Percentiles rank a stretch among this genome's conserved stretches.
These are phyloP conservation scores for Dissophora globulifera DNA, from an alignment of 192 early-diverging fungal species.

Conservation along the genomic window DNA sequence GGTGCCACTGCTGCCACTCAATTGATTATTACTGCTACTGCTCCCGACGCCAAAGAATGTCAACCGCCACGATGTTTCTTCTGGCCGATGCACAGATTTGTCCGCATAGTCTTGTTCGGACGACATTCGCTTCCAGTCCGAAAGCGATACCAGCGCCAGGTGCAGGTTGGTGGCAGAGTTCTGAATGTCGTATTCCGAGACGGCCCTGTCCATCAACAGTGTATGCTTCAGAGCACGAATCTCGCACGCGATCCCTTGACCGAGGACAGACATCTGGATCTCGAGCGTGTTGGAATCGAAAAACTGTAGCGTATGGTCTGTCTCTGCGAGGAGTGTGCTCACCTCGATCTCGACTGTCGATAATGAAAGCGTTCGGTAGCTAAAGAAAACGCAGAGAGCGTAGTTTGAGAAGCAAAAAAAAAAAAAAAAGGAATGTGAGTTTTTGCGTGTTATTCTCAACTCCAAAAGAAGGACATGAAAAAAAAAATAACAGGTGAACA, in stretches of 20 bases:
- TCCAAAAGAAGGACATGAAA: too few relatives aligned
- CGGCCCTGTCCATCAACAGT: slow-evolving; percentile 43
- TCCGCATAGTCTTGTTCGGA: slow-evolving; percentile 60
- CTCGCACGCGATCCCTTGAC: slow-evolving; percentile 52
- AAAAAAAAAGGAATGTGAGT: neutral
- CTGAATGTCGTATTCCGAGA: slow-evolving; percentile 60
- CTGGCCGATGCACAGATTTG: slow-evolving; percentile 24
- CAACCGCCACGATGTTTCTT: slow-evolving; percentile 32
- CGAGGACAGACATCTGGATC: slow-evolving; percentile 45
- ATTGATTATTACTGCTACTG: neutral
- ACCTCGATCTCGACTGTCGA: slow-evolving; percentile 42
- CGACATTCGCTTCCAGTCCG: slow-evolving; percentile 55
- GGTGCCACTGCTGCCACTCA: neutral
- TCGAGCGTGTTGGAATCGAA: slow-evolving; percentile 6
- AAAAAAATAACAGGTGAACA: neutral
- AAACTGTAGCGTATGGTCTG: slow-evolving; percentile 12
- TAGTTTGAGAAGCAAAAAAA: too few relatives aligned
- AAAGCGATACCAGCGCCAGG: slow-evolving; percentile 39
- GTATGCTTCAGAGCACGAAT: slow-evolving; percentile 45
- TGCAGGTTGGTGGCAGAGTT: slow-evolving; percentile 56
- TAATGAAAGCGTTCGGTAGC: slow-evolving; percentile 54
- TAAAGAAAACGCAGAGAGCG: slow-evolving; percentile 1
- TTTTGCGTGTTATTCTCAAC: too few relatives aligned
- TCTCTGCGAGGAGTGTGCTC: slow-evolving; percentile 33
- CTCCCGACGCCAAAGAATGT: slow-evolving; percentile 19